phyloP scores from a whole-genome alignment of 1,284 basidiomycete genomes.

The Apiotrichum montevideense region DNA sequence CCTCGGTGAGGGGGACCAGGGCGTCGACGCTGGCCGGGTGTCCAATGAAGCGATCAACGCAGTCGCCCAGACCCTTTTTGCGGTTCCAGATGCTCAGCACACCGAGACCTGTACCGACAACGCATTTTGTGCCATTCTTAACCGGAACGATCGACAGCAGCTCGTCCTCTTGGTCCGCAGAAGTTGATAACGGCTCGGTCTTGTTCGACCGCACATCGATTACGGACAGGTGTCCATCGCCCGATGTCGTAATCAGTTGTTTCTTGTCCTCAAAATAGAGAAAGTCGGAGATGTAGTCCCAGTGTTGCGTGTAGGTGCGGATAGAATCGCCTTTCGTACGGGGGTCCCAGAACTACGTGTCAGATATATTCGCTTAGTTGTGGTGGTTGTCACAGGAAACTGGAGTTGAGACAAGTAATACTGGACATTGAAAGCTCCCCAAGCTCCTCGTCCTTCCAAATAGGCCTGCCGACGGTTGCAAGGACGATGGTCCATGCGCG shows the following conservation, averaged over 20 bases:
- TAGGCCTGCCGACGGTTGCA: no score
- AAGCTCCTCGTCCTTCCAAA: no score
- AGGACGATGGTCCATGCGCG: no score
- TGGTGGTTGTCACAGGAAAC: no score
- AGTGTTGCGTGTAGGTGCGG: slow-evolving; percentile 75
- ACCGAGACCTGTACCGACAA: slow-evolving; percentile 85
- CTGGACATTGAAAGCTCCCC: no score
- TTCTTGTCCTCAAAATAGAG: slow-evolving; percentile 77
- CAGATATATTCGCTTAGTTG: no score
- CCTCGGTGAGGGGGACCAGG: slow-evolving; percentile 63
- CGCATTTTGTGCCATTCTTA: slow-evolving; percentile 72
- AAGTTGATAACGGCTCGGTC: slow-evolving; percentile 64
- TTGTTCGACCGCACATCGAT: slow-evolving; percentile 80
- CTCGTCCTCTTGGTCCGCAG: slow-evolving; percentile 95
- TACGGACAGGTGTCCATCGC: slow-evolving; percentile 84
- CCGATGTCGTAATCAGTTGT: slow-evolving; percentile 81
- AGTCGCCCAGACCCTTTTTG: slow-evolving; percentile 74
- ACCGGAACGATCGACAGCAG: slow-evolving; percentile 76
- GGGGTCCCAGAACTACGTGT: slow-evolving; percentile 75
- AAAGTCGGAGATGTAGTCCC: slow-evolving; percentile 93
- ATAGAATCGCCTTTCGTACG: slow-evolving; percentile 57
- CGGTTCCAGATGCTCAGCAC: slow-evolving; percentile 88
- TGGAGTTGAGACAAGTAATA: no score
- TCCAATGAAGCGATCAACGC: slow-evolving; percentile 82
- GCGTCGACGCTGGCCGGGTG: slow-evolving; percentile 84